phyloP scores from a whole-genome alignment of 176 grass and related monocot genomes.

The Oryza glaberrima region DNA sequence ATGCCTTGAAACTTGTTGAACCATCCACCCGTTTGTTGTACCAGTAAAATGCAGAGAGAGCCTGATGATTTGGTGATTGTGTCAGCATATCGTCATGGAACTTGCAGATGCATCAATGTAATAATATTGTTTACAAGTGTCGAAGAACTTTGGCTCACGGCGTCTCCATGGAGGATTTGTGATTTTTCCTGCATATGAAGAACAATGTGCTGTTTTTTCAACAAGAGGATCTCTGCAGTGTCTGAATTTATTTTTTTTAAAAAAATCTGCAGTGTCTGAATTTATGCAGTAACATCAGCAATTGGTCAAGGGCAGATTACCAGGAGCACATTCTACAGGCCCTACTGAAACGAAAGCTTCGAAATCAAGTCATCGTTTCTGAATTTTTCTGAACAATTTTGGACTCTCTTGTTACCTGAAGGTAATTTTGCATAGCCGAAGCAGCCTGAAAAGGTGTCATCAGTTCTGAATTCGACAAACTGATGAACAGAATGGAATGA shows the following conservation, averaged over 20 bases:
- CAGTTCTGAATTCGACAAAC: neutral
- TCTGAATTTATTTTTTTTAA: neutral
- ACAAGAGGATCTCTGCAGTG: neutral
- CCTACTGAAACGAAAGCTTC: neutral
- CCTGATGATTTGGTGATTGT: neutral
- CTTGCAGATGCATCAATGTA: neutral
- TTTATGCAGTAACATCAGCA: neutral
- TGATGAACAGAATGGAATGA: neutral
- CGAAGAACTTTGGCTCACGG: too few species aligned
- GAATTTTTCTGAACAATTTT: neutral
- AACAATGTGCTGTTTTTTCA: neutral
- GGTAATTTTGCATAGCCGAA: neutral
- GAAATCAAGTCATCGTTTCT: neutral
- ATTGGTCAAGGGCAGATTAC: neutral
- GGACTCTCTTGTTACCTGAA: neutral
- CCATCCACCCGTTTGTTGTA: constrained; percentile 21
- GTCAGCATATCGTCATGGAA: neutral
- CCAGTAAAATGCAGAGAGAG: neutral
- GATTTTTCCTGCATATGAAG: neutral
- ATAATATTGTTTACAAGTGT: neutral
- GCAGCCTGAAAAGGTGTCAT: neutral
- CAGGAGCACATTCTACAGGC: neutral
- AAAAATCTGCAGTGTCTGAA: neutral
- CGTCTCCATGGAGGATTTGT: neutral
- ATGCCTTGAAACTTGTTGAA: constrained; percentile 14